Evolutionary conservation across 768 basidiomycete genomes (phyloP).

Genomic region (Mycena polygramma): DNA sequence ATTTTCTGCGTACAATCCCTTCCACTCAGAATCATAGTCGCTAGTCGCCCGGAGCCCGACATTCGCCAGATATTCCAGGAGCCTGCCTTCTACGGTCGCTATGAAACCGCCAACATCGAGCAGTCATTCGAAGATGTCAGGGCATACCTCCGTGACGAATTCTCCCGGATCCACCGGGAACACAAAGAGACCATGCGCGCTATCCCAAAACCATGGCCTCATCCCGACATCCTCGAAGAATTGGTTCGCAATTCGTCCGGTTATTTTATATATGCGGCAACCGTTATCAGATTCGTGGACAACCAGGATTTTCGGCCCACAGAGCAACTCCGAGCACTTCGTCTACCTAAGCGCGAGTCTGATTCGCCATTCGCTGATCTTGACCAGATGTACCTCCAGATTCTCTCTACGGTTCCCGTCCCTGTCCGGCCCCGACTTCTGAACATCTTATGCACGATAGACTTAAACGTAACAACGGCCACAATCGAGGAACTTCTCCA

Average conservation of each 20-base stretch:
- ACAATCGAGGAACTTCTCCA: too few relatives aligned
- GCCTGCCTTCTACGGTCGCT: background rate
- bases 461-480: too few relatives aligned
- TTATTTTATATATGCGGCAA: background rate
- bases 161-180: too few relatives aligned
- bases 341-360: background rate
- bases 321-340: background rate
- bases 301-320: background rate
- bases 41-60: background rate
- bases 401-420: background rate
- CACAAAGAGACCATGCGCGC: background rate
- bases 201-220: background rate
- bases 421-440: background rate
- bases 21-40: background rate
- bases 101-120: background rate
- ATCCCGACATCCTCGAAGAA: background rate
- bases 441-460: too few relatives aligned
- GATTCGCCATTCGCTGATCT: background rate
- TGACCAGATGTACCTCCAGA: background rate
- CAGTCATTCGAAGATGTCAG: background rate
- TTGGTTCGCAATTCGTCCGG: background rate
- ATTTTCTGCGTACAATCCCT: background rate
- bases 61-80: background rate
- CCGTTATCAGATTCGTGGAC: background rate
- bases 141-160: background rate